Conservation (phyloP, 805 yeast species). For the Maudiozyma barnettii region DNA sequence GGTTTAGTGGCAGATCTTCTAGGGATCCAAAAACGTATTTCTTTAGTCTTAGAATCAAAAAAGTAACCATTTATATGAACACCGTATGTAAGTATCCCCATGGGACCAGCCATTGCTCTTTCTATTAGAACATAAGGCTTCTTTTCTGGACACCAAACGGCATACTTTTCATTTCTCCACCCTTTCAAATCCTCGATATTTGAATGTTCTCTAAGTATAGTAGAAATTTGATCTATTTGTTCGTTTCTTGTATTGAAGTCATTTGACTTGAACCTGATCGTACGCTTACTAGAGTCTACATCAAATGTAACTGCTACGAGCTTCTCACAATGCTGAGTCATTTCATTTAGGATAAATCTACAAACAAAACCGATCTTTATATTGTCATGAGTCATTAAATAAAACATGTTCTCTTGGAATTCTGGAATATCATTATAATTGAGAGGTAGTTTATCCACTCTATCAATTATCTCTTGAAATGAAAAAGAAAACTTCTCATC, state of each 20-base stretch:
- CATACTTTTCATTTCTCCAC: slow-evolving; percentile 83
- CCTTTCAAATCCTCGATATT: slow-evolving; percentile 37
- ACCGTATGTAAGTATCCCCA: slow-evolving; percentile 88
- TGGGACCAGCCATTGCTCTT: slow-evolving; percentile 66
- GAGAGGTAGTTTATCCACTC: slow-evolving; percentile 23
- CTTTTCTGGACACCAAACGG: slow-evolving; percentile 44
- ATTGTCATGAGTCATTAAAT: slow-evolving; percentile 31
- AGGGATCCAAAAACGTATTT: slow-evolving; percentile 71
- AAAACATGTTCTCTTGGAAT: slow-evolving; percentile 24
- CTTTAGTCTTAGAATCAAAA: slow-evolving; percentile 35
- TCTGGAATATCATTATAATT: slow-evolving; percentile 11
- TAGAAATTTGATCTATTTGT: slow-evolving; percentile 40
- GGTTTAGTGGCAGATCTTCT: slow-evolving; percentile 66
- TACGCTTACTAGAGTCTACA: slow-evolving; percentile 23
- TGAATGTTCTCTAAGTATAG: slow-evolving; percentile 30
- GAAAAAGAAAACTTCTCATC: slow-evolving; percentile 17
- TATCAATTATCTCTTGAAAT: slow-evolving; percentile 18
- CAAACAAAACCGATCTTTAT: slow-evolving; percentile 33
- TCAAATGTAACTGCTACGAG: slow-evolving; percentile 21
- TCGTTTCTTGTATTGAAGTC: slow-evolving; percentile 24
- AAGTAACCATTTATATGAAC: slow-evolving; percentile 79
- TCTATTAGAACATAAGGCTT: slow-evolving; percentile 62
- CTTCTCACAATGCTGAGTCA: slow-evolving; percentile 11
- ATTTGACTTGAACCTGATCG: slow-evolving; percentile 24
- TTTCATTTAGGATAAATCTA: slow-evolving; percentile 28